Evolutionary conservation across 2,329 filamentous ascomycete genomes (phyloP), one percentile per base, ranked within the genome.

Genomic region (Alternaria incomplexa): DNA sequence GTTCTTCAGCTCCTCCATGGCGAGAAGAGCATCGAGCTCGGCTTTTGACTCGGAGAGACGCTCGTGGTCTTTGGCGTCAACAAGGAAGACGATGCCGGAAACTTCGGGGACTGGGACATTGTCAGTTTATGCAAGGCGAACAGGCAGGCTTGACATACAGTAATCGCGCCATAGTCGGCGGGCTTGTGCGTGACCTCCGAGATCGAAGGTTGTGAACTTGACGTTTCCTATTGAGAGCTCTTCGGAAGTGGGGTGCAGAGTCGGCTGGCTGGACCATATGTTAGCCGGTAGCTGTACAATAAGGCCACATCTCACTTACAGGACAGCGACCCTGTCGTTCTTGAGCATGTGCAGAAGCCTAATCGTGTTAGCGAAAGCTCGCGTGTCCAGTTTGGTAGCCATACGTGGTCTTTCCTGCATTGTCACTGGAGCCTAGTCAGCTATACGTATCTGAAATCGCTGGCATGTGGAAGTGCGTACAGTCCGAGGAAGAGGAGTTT

Each of bases 41-140:
- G 92, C 95, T 86, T 98, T 98, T 78, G 93, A 92, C 85, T 99
- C 96, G 75, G 87, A 81, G 81, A 99, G 92, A 72, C 96, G 93
- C 85, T 98, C 95, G 83, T 93, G 91, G 83, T 99, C 96, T 85
- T 97, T 97, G 76, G 96, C 93, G 77, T 99, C 96, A 74, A 99
- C 93, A 62, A 98, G 90, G 87, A 98, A 99, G 73, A 99, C 94
- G 74, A 98, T 97, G 64, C 95, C 94, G 82, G 67, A 70, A 12
- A 78, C 78, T 70, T 80, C 76, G 61, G 79, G 79, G 71, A 80
- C 71, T 77, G 58, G 15, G 32, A 22, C 10, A 32, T 11, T 47
- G 61, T 72, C 52, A 68, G 65, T 43, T 6, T 6, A 11, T 43
- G 54, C 40, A 46, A 11, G 8, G 10, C 36, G 10, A 22, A n/a